Conservation (phyloP, 2,329 filamentous ascomycete species). For the Sphaerulina vaccinii region DNA sequence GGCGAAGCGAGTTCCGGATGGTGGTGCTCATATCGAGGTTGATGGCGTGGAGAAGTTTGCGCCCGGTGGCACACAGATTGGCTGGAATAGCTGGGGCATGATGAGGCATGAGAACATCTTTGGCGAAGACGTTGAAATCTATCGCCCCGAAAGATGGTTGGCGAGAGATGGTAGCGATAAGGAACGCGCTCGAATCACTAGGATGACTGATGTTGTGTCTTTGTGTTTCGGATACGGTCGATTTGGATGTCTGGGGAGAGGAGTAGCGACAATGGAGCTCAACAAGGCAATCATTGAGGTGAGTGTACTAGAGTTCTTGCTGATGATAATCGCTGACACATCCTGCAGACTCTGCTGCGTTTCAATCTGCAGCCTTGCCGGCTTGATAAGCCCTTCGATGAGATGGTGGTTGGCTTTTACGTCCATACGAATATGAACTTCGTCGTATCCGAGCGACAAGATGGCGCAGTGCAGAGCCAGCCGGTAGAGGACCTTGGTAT, state of each 20-base stretch:
- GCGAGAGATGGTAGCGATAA: slow-evolving; percentile 30
- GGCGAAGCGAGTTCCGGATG: slow-evolving; percentile 39
- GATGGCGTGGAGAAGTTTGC: slow-evolving; percentile 39
- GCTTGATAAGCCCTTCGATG: slow-evolving; percentile 39
- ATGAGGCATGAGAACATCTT: slow-evolving; percentile 40
- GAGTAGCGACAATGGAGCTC: slow-evolving; percentile 41
- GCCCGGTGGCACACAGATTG: slow-evolving; percentile 40
- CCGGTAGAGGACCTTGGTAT: not conserved
- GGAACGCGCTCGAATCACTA: slow-evolving; percentile 31
- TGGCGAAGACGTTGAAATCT: slow-evolving; percentile 40
- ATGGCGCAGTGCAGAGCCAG: not conserved
- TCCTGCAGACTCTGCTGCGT: slow-evolving; percentile 36
- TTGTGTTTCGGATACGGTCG: slow-evolving; percentile 40
- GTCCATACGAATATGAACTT: slow-evolving; percentile 42
- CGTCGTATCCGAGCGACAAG: slow-evolving; percentile 35
- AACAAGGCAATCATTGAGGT: slow-evolving; percentile 43
- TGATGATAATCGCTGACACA: not conserved
- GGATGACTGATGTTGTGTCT: slow-evolving; percentile 40
- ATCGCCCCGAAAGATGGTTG: slow-evolving; percentile 42
- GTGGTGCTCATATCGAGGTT: slow-evolving; percentile 37
- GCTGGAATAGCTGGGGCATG: slow-evolving; percentile 42
- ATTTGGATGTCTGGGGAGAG: slow-evolving; percentile 40
- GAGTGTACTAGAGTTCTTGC: slow-evolving; percentile 8
- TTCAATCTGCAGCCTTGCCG: slow-evolving; percentile 41
- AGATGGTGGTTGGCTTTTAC: slow-evolving; percentile 40